Evolutionary conservation across 345 rosid genomes (phyloP).

Genomic region (Rhodamnia rubescens): DNA sequence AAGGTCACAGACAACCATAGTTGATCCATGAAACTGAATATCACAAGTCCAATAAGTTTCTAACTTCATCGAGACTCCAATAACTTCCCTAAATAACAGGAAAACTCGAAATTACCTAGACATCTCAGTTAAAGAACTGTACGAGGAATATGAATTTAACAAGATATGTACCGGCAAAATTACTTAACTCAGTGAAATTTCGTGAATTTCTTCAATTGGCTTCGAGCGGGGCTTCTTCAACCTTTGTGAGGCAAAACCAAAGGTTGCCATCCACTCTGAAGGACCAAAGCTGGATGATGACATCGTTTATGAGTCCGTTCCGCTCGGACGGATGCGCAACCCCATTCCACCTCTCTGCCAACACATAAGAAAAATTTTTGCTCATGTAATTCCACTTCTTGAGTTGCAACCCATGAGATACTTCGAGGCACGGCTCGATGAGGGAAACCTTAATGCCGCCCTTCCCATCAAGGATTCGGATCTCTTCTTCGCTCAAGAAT

Average conservation of each 20-base stretch:
- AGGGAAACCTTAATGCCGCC: neutral
- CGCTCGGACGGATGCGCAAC: neutral
- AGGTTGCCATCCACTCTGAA: neutral
- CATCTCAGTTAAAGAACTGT: too few relatives aligned
- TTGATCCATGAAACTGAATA: neutral
- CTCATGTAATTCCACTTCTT: neutral
- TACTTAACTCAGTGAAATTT: too few relatives aligned
- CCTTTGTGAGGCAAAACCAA: neutral
- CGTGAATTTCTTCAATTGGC: too few relatives aligned
- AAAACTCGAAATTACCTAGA: too few relatives aligned
- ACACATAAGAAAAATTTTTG: neutral
- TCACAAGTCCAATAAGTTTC: too few relatives aligned
- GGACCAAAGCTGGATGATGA: neutral
- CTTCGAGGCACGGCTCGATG: neutral
- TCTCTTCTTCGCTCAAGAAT: neutral
- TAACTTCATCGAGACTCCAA: too few relatives aligned
- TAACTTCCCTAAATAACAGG: too few relatives aligned
- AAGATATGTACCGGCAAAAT: too few relatives aligned
- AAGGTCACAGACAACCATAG: neutral
- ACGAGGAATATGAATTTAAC: too few relatives aligned
- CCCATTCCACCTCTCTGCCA: neutral
- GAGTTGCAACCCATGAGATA: neutral
- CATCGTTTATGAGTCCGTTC: neutral
- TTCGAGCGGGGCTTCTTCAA: too few relatives aligned
- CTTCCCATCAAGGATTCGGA: too few relatives aligned